Evolutionary conservation across 345 rosid species (phyloP).

Genomic region (Odontarrhena argentea): DNA sequence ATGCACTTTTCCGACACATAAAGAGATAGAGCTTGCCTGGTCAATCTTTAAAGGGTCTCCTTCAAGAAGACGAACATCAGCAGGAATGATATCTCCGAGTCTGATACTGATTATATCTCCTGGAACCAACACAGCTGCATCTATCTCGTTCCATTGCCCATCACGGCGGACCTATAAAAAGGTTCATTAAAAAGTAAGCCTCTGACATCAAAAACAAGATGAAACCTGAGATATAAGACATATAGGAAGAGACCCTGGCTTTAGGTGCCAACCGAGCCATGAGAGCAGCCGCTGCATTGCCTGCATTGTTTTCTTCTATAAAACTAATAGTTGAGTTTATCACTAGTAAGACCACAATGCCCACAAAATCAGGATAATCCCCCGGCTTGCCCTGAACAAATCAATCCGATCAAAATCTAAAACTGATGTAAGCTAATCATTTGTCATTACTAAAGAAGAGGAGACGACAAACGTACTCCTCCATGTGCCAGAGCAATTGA

Average conservation of each 20-base stretch:
- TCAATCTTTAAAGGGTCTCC: constrained; percentile 81
- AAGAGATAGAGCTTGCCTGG: constrained; percentile 42
- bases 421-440: neutral
- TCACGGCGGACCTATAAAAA: constrained; percentile 47
- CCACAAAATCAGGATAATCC: constrained; percentile 64
- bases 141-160: constrained; percentile 71
- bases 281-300: constrained; percentile 72
- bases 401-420: constrained; percentile 19
- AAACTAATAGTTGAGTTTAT: constrained; percentile 70
- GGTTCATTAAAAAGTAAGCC: neutral
- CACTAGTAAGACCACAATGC: constrained; percentile 52
- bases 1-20: neutral
- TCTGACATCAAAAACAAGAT: too few species aligned
- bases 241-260: constrained; percentile 49
- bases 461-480: constrained; percentile 45
- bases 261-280: constrained; percentile 72
- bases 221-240: too few species aligned
- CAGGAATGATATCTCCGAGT: constrained; percentile 69
- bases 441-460: neutral
- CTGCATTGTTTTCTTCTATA: constrained; percentile 71
- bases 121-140: constrained; percentile 71
- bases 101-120: constrained; percentile 51
- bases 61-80: constrained; percentile 72
- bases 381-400: constrained; percentile 54
- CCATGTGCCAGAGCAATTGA: constrained; percentile 69